phyloP scores from a whole-genome alignment of 768 basidiomycete species.

The Kondoa malvinella region DNA sequence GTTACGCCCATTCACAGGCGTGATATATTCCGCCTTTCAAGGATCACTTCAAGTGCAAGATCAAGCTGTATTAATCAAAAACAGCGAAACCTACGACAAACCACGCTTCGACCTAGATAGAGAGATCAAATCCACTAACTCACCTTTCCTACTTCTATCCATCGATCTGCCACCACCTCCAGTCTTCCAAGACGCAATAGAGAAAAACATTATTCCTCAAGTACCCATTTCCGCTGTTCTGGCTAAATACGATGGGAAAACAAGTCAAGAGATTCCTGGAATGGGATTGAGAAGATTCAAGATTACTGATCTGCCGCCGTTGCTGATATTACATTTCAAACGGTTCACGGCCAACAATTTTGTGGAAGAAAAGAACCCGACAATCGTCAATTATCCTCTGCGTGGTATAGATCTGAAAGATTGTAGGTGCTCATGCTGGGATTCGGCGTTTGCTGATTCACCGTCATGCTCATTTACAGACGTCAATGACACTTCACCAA shows the following conservation, averaged over 20 bases:
- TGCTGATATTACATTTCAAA: slow-evolving; percentile 87
- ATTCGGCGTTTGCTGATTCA: slow-evolving; percentile 5
- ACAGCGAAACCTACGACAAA: slow-evolving; percentile 52
- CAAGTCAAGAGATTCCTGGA: slow-evolving; percentile 77
- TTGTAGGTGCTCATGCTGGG: slow-evolving; percentile 43
- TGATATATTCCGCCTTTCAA: slow-evolving; percentile 84
- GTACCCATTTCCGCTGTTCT: slow-evolving; percentile 77
- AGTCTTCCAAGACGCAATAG: slow-evolving; percentile 82
- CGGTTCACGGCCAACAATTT: slow-evolving; percentile 91
- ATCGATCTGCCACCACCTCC: slow-evolving; percentile 96
- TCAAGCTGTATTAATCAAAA: slow-evolving; percentile 67
- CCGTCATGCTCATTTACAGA: slow-evolving; percentile 37
- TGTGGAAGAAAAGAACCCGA: slow-evolving; percentile 97
- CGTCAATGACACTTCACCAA: slow-evolving; percentile 50
- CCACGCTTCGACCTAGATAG: slow-evolving; percentile 66
- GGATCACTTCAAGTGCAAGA: slow-evolving; percentile 83
- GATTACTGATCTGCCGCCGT: slow-evolving; percentile 70
- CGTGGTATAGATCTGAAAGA: slow-evolving; percentile 80
- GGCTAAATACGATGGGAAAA: slow-evolving; percentile 81
- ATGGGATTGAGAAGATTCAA: slow-evolving; percentile 67
- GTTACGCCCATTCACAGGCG: slow-evolving; percentile 35
- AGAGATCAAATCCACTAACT: slow-evolving; percentile 71
- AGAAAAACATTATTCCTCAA: slow-evolving; percentile 98
- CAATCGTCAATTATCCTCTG: slow-evolving; percentile 91
- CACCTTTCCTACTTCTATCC: slow-evolving; percentile 89